phyloP scores from a whole-genome alignment of 108 stramenopile genomes.

The Skeletonema tropicum region DNA sequence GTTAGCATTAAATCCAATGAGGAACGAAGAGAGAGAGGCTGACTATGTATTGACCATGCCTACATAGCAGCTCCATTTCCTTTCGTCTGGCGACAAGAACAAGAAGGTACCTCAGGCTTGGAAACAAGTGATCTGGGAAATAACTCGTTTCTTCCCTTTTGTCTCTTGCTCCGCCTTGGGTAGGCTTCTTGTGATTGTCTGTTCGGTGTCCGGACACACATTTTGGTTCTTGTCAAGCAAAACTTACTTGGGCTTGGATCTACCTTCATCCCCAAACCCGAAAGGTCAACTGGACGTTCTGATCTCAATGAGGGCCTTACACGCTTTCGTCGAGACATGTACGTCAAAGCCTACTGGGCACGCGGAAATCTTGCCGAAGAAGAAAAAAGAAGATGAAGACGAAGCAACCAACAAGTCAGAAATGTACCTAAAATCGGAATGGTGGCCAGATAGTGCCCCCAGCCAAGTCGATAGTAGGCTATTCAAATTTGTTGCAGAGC shows the following conservation, averaged over 20 bases:
- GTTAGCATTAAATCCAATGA: no score
- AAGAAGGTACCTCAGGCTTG: no score
- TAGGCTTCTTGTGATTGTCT: no score
- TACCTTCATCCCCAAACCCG: conserved; percentile 34
- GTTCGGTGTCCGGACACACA: no score
- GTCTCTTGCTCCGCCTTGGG: no score
- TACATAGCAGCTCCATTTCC: no score
- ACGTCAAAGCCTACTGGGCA: conserved; percentile 5
- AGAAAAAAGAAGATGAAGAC: background rate
- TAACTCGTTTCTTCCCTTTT: no score
- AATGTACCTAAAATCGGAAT: conserved; percentile 16
- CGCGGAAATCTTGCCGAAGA: background rate
- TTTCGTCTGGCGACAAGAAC: no score
- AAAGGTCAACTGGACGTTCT: background rate
- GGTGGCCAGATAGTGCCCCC: conserved; percentile 7
- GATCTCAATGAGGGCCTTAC: background rate
- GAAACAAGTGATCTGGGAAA: no score
- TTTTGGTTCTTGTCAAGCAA: no score
- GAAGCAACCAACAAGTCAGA: background rate
- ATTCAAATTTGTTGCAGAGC: background rate
- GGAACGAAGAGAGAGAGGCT: no score
- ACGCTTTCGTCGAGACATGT: conserved; percentile 17
- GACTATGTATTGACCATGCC: no score
- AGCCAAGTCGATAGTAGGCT: background rate
- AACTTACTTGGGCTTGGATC: conserved; percentile 13